These are phyloP conservation scores for Prototheca cutis DNA, from an alignment of 163 green algal genomes.

Conservation along the genomic window DNA sequence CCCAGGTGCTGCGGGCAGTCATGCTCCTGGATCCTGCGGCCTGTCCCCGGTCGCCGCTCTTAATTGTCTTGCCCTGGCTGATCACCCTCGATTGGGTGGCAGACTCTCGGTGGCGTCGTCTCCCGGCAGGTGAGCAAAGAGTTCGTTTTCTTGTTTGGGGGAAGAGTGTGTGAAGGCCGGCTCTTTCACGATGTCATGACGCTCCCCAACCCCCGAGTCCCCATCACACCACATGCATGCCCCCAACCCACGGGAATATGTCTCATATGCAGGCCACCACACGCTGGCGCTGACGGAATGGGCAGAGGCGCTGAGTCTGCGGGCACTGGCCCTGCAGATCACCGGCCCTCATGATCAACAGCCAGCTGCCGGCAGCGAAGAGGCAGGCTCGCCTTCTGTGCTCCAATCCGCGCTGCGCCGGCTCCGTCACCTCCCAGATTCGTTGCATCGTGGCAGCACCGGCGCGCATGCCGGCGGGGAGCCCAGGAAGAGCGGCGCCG, in stretches of 20 bases:
- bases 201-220: too few species aligned
- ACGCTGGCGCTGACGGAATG: not conserved
- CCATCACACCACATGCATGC: too few species aligned
- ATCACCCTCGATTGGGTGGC: slow-evolving; percentile 25
- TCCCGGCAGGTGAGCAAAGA: slow-evolving; percentile 16
- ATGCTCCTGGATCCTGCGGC: slow-evolving; percentile 3
- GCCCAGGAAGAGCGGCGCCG: too few species aligned
- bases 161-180: not conserved
- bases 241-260: too few species aligned
- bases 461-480: too few species aligned
- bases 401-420: not conserved
- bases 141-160: too few species aligned
- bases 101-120: slow-evolving; percentile 27
- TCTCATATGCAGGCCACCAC: not conserved
- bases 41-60: not conserved
- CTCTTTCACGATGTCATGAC: too few species aligned
- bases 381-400: not conserved
- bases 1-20: slow-evolving; percentile 8
- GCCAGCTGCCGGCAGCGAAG: not conserved
- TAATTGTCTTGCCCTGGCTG: slow-evolving; percentile 26
- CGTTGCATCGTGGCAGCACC: too few species aligned
- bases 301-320: not conserved
- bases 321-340: not conserved
- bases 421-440: too few species aligned
- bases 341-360: not conserved